Evolutionary conservation across 176 grass and related monocot species (phyloP), one percentile per base, ranked within the genome.

Genomic region (Oryza officinalis): DNA sequence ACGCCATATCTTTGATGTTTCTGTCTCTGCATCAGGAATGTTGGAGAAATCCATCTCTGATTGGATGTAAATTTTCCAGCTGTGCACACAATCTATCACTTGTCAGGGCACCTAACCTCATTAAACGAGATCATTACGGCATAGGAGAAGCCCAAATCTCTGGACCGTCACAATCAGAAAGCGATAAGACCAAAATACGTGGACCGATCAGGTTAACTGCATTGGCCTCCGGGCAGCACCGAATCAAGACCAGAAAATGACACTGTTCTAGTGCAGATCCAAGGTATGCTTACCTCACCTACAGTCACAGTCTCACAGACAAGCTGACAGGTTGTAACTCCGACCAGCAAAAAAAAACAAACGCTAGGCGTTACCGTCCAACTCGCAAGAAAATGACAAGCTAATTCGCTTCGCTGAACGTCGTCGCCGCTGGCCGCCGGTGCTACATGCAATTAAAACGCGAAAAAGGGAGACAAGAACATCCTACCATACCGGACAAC

Each of bases 241-340:
- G 70, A 49, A 14, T 14, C 50, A 63, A 30, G 13, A 1, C 67
- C 9, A 23, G 83, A 85, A 78, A 85, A 63, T 26, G 74, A 85
- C 74, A 1, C 47, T 22, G 26, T 18, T 20, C 31, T 1, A 85
- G 8, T 60, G 28, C 23, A 14, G 32, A 40, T 64, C 33, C n/a
- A 40, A 28, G 10, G 33, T 4, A 43, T 61, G 57, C 20, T 49
- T n/a, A 33, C 37, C 27, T 47, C 15, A 23, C 41, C 13, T 25
- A 6, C 52, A 57, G 52, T 18, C 49, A 0, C 45, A 74, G 61
- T 60, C 85, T 57, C 52, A 5, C 63, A 75, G 63, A 69, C 85
- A 76, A 81, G 27, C 20, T 17, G 11, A 17, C 4, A 15, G 32
- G 11, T 27, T 5, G 3, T 31, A 25, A 57, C 61, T 67, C 66